Conservation (phyloP, 1,139 yeast genomes). For the Neolecta irregularis region DNA sequence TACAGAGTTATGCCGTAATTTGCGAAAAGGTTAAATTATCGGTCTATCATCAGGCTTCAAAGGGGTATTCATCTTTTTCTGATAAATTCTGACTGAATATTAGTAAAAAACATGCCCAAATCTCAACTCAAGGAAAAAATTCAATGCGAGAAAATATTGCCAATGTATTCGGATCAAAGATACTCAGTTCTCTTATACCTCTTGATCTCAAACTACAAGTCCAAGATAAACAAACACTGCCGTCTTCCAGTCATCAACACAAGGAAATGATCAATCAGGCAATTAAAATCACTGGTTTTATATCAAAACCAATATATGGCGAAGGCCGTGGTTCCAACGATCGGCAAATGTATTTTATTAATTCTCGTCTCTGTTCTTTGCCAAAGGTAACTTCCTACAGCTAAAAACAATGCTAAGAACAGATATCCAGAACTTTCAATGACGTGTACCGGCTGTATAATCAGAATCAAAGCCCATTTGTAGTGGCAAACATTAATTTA, state of each 20-base stretch:
- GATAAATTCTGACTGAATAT: not conserved
- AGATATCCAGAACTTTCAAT: constrained; percentile 38
- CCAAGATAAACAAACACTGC: constrained; percentile 1
- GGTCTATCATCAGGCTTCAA: constrained; percentile 7
- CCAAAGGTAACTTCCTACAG: constrained; percentile 28
- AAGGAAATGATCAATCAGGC: constrained; percentile 17
- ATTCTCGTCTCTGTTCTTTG: constrained; percentile 55
- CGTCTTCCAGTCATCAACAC: constrained; percentile 3
- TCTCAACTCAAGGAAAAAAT: constrained; percentile 16
- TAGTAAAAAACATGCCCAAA: constrained; percentile 11
- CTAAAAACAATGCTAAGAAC: not conserved
- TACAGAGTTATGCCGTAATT: constrained; percentile 59
- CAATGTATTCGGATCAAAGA: constrained; percentile 54
- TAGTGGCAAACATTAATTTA: constrained; percentile 44
- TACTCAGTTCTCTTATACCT: constrained; percentile 40
- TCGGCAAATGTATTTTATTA: constrained; percentile 59
- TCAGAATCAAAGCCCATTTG: constrained; percentile 58
- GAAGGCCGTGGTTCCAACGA: constrained; percentile 55
- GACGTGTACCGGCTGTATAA: constrained; percentile 62
- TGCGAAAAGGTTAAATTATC: constrained; percentile 34
- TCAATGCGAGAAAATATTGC: constrained; percentile 35
- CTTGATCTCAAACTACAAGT: constrained; percentile 19
- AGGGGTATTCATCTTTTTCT: not conserved
- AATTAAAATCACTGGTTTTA: constrained; percentile 38
- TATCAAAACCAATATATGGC: constrained; percentile 68